These are phyloP conservation scores for Boletellus ananas DNA, from an alignment of 768 basidiomycete genomes.

Conservation along the genomic window DNA sequence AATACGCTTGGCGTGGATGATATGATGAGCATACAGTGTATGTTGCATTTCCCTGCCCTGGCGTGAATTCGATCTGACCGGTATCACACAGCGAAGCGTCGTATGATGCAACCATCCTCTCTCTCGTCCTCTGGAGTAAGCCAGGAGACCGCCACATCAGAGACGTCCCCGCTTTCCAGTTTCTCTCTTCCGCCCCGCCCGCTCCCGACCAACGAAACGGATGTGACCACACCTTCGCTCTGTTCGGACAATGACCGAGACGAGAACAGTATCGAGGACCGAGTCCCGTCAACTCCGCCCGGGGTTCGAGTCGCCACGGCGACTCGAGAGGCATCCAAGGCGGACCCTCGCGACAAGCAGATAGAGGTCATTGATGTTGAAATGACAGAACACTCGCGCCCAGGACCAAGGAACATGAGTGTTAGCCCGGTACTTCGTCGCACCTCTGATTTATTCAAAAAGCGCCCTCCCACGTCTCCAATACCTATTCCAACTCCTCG, in stretches of 20 bases:
- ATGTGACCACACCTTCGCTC: constrained; percentile 61
- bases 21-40: constrained; percentile 32
- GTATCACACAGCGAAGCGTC: constrained; percentile 35
- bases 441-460: constrained; percentile 46
- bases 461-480: constrained; percentile 62
- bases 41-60: constrained; percentile 13
- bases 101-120: constrained; percentile 28
- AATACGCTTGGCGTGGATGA: constrained; percentile 25
- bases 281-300: constrained; percentile 49
- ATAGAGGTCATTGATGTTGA: constrained; percentile 38
- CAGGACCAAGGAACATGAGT: constrained; percentile 7
- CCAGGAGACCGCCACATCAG: constrained; percentile 4
- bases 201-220: constrained; percentile 37
- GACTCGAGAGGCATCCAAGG: neutral
- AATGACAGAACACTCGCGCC: constrained; percentile 26
- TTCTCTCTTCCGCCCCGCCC: constrained; percentile 13
- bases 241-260: constrained; percentile 68
- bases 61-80: neutral
- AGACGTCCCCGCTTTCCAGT: constrained; percentile 27
- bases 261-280: constrained; percentile 47
- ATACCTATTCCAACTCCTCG: constrained; percentile 51
- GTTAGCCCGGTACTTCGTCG: constrained; percentile 11
- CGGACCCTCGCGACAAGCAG: constrained; percentile 3
- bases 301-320: constrained; percentile 24
- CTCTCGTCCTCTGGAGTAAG: constrained; percentile 23